Conservation (phyloP, 768 basidiomycete species). For the Kwoniella dejecticola region DNA sequence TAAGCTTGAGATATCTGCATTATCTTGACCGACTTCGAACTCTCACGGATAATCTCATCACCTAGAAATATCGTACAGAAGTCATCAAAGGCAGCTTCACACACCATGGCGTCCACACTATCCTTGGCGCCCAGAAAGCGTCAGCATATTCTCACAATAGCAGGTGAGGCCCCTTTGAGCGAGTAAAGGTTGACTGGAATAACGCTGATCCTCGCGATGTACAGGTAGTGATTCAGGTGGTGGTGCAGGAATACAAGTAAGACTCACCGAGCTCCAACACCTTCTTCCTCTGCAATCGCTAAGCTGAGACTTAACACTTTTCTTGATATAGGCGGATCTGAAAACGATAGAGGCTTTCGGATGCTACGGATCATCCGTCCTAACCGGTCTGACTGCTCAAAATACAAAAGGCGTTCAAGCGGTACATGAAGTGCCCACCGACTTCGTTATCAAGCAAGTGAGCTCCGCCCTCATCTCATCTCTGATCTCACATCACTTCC, state of each 20-base stretch:
- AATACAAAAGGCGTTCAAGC: constrained; percentile 82
- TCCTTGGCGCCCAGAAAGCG: constrained; percentile 5
- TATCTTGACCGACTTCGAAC: no score
- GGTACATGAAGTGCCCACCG: constrained; percentile 68
- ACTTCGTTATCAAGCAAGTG: constrained; percentile 76
- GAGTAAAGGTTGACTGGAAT: not conserved
- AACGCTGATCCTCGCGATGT: no score
- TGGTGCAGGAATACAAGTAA: constrained; percentile 86
- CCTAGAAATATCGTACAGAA: no score
- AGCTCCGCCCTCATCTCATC: no score
- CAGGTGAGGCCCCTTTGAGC: constrained; percentile 31
- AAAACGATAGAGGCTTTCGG: constrained; percentile 77
- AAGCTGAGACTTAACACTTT: no score
- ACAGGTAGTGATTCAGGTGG: constrained; percentile 73
- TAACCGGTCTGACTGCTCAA: constrained; percentile 87
- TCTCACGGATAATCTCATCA: no score
- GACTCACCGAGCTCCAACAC: constrained; percentile 2
- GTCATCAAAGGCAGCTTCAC: no score
- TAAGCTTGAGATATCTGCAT: no score
- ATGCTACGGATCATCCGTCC: constrained; percentile 76
- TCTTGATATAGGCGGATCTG: constrained; percentile 70
- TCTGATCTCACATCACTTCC: no score
- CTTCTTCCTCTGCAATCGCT: not conserved
- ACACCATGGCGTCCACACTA: not conserved
- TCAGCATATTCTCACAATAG: constrained; percentile 53